Base-by-base conservation (phyloP, 805 yeast genomes). In the Saccharomyces paradoxus region DNA sequence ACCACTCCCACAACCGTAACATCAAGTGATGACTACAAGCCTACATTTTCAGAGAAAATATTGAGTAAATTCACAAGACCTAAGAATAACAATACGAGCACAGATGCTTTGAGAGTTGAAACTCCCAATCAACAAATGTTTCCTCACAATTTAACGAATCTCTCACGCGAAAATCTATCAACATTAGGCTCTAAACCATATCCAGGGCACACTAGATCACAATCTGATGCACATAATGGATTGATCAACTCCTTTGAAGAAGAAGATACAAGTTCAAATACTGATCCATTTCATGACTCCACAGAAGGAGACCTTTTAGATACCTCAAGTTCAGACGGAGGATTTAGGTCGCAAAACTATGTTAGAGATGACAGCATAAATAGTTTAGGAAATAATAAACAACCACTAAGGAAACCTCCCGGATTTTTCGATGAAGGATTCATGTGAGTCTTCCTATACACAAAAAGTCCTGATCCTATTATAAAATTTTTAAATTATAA, bases 191-290 rank as follows among this genome's bases (percentile, higher is more conserved):
- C 44, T 9, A 65, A 58, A 48, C 50, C 53, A 21, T 66, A 63
- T 47, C 66, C 69, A 3, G 67, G 67, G 3, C 67, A 58, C 53
- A 65, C 28, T 32, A 66, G 66, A 59, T 63, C 53, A 50, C 61
- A 52, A 50, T 68, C 72, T 4, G 71, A 61, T 17, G 60, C 71
- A 1, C 60, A 58, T 3, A 64, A 66, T 51, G 69, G 70, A 2
- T 50, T 69, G 29, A 68, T 69, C 51, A 60, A 58, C 30, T 57
- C 68, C 26, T 62, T 53, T 27, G 66, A 58, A 13, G 58, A 55
- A 28, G 64, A 61, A 24, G 60, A 60, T 17, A 37, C 44, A 37
- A 37, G 44, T 17, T 50, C 51, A 26, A 31, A 14, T 29, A 50
- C 41, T 32, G 44, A 37, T 21, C 44, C 44, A 17, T 37, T 37